Evolutionary conservation across 768 basidiomycete genomes (phyloP).

Genomic region (Nevesoporus exiguus): DNA sequence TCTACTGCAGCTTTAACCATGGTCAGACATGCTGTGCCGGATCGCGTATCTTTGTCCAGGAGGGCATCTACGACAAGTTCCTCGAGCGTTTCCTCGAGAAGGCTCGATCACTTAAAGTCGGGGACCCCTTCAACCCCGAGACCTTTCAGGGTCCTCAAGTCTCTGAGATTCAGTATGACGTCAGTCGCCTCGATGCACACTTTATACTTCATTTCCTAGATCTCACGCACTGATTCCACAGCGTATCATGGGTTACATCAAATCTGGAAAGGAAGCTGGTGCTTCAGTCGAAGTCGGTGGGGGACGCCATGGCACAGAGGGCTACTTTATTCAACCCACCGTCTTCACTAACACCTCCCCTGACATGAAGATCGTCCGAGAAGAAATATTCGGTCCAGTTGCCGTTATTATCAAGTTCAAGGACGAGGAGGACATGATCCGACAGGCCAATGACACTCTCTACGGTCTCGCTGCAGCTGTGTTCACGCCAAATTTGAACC

Average conservation of each 20-base stretch:
- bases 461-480: conserved; percentile 90
- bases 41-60: conserved; percentile 80
- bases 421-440: conserved; percentile 60
- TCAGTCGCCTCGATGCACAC: conserved; percentile 28
- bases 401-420: conserved; percentile 75
- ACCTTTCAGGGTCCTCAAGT: conserved; percentile 78
- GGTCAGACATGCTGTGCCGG: conserved; percentile 82
- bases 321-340: conserved; percentile 74
- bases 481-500: conserved; percentile 75
- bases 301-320: conserved; percentile 50
- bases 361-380: conserved; percentile 71
- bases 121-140: conserved; percentile 61
- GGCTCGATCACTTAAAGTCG: conserved; percentile 56
- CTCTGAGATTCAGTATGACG: conserved; percentile 70
- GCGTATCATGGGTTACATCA: conserved; percentile 77
- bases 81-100: conserved; percentile 53
- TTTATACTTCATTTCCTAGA: neutral
- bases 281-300: conserved; percentile 68
- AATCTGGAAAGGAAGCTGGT: conserved; percentile 68
- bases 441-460: conserved; percentile 77
- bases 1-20: conserved; percentile 54
- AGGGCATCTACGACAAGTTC: conserved; percentile 76
- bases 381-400: conserved; percentile 83
- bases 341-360: conserved; percentile 64
- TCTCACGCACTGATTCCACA: conserved; percentile 23